Evolutionary conservation across 2,329 filamentous ascomycete genomes (phyloP).

Genomic region (Xylariaceae sp.): DNA sequence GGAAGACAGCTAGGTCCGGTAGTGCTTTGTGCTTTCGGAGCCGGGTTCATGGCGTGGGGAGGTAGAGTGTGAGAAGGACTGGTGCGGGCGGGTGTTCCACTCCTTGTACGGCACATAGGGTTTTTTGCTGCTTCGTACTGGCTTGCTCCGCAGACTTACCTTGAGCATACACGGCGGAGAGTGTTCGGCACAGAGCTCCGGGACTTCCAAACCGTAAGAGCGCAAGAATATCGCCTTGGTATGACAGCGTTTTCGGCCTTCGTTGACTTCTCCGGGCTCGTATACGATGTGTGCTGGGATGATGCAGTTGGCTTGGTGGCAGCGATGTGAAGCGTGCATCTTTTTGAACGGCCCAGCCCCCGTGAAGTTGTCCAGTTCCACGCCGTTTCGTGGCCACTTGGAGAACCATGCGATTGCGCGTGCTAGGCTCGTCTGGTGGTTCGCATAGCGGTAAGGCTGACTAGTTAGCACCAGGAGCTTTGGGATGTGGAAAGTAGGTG

Average conservation of each 20-base stretch:
- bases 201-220: background rate
- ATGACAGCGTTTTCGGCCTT: background rate
- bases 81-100: no score
- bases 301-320: background rate
- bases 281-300: background rate
- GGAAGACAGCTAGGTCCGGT: background rate
- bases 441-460: no score
- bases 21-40: no score
- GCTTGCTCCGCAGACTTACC: background rate
- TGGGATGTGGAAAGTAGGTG: no score
- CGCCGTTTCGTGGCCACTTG: background rate
- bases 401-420: background rate
- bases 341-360: background rate
- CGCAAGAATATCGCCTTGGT: background rate
- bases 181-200: background rate
- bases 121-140: no score
- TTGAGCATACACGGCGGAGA: background rate
- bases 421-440: background rate
- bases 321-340: background rate
- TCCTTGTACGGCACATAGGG: no score
- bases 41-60: no score
- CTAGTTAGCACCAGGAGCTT: no score
- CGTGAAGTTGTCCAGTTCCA: background rate
- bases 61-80: no score
- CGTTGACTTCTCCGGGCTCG: background rate